Base-by-base conservation (phyloP, 257 asterid genomes). In the Leonotis leonurus region DNA sequence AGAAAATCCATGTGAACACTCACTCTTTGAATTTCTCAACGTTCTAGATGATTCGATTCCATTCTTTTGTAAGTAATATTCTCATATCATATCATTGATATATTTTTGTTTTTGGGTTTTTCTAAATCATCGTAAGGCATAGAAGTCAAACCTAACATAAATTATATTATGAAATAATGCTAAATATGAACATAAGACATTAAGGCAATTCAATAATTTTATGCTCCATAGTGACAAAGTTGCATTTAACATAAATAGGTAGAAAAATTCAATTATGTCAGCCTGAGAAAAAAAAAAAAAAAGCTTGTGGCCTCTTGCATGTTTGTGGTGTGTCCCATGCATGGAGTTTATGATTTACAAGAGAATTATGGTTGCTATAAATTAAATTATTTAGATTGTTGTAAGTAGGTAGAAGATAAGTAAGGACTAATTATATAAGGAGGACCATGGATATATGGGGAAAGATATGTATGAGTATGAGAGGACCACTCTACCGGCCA, bases 391-490 rank as follows among this genome's bases (percentile, higher is more conserved):
- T 10, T 43, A 11, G 58, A 22, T 43, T 62, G 41, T 14, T 1
- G 11, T 0, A 33, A 33, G 39, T 33, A 52, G 41, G 51, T 51
- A 44, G 53, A 56, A n/a, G 74, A 54, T 54, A 10, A 21, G 10
- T 48, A 40, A 26, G 58, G 59, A 35, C n/a, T 33, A 33, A 33
- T 33, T 33, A 33, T 3, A n/a, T 48, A 40, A 26, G 58, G 58
- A 26, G 65, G 69, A 65, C 71, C 68, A 62, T 10, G 50, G 36
- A n/a, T n/a, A n/a, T n/a, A n/a, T n/a, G n/a, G n/a, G n/a, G 58
- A 6, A 43, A 43, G 49, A 43, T 43, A n/a, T n/a, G n/a, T n/a
- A n/a, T n/a, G n/a, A n/a, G n/a, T n/a, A n/a, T n/a, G n/a, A n/a
- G n/a, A n/a, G n/a, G n/a, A n/a, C n/a, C n/a, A n/a, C n/a, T n/a